phyloP scores from a whole-genome alignment of 2,329 filamentous ascomycete genomes.

The Cercospora citrullina region DNA sequence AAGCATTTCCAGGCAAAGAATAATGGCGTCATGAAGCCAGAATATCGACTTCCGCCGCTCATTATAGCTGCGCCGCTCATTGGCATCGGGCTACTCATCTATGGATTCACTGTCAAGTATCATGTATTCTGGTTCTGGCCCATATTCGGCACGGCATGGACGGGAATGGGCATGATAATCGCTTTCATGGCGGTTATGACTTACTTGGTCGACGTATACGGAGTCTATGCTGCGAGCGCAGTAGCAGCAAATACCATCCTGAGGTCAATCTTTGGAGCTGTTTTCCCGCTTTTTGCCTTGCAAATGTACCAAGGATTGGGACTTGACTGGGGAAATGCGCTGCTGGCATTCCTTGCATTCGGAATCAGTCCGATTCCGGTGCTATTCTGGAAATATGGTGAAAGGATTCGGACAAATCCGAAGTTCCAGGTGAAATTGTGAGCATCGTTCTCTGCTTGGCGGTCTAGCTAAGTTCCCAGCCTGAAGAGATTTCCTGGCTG shows the following conservation, averaged over 20 bases:
- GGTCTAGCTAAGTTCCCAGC: not conserved
- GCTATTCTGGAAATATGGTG: conserved; percentile 49
- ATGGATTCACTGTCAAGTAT: conserved; percentile 29
- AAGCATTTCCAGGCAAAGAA: conserved; percentile 17
- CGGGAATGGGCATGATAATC: conserved; percentile 33
- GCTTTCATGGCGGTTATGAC: conserved; percentile 43
- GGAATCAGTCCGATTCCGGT: conserved; percentile 49
- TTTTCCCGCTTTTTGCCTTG: conserved; percentile 59
- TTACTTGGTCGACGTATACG: conserved; percentile 66
- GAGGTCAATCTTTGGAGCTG: conserved; percentile 56
- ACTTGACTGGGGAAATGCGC: conserved; percentile 60
- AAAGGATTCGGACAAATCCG: conserved; percentile 40
- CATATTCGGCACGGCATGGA: conserved; percentile 32
- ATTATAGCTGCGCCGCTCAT: conserved; percentile 25
- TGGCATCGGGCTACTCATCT: conserved; percentile 27
- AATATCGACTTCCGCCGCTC: conserved; percentile 27
- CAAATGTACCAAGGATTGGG: conserved; percentile 61
- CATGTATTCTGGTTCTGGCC: conserved; percentile 30
- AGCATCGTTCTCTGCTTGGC: not conserved
- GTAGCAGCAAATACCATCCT: conserved; percentile 66
- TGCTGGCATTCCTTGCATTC: conserved; percentile 55
- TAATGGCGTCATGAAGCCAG: conserved; percentile 19
- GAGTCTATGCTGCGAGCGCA: conserved; percentile 61
- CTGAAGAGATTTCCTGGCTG: not conserved
- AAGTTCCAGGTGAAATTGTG: conserved; percentile 27